These are phyloP conservation scores for Volvox carteri DNA, from an alignment of 163 green algal species.

Conservation along the genomic window DNA sequence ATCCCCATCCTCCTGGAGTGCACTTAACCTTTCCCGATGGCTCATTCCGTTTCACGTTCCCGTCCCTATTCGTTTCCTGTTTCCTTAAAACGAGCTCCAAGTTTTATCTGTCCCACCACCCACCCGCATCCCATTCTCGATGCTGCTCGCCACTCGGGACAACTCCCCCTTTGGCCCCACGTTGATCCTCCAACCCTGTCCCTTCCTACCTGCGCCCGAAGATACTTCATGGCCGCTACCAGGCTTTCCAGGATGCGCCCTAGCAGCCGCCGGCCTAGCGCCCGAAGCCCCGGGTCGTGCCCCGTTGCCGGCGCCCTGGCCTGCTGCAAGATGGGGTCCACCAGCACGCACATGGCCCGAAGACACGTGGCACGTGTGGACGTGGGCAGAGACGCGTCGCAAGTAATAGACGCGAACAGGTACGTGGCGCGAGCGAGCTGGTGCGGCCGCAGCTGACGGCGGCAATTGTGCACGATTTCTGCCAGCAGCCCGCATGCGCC, in stretches of 20 bases:
- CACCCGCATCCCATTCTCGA: too few species aligned
- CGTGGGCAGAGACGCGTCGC: conserved; percentile 31
- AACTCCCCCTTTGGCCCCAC: too few species aligned
- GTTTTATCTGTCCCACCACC: too few species aligned
- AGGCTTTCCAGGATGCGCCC: conserved; percentile 82
- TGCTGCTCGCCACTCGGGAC: too few species aligned
- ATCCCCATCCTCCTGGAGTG: too few species aligned
- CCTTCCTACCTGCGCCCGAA: conserved; percentile 58
- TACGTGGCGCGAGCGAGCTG: conserved; percentile 58
- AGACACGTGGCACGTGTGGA: conserved; percentile 53
- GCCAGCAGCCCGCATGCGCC: conserved; percentile 49
- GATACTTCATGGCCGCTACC: conserved; percentile 80
- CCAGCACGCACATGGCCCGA: conserved; percentile 52
- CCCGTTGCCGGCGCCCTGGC: conserved; percentile 31
- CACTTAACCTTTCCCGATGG: too few species aligned
- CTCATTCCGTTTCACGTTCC: too few species aligned
- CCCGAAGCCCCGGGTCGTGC: conserved; percentile 7
- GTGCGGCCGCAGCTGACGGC: conserved; percentile 54
- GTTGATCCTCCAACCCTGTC: too few species aligned
- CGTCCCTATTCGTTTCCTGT: too few species aligned
- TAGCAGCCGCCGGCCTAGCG: conserved; percentile 41
- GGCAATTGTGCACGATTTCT: conserved; percentile 63
- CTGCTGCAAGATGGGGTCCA: conserved; percentile 59
- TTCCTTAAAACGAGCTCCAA: too few species aligned
- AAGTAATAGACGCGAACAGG: conserved; percentile 48